phyloP scores from a whole-genome alignment of 192 early-diverging fungal genomes.

The Linnemannia exigua region DNA sequence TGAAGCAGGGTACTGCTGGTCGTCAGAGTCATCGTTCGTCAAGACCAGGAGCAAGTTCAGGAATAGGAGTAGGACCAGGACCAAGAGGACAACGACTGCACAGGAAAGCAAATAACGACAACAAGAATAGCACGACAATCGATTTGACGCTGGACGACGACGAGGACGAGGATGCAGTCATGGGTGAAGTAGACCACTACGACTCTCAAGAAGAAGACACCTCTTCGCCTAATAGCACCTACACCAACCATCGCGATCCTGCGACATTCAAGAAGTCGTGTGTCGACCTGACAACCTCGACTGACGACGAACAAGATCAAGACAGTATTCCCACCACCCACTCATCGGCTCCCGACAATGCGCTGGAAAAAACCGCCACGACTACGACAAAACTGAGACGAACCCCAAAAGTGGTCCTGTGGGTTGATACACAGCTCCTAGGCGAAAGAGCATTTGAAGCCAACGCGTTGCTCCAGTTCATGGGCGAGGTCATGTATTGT shows the following conservation, averaged over 20 bases:
- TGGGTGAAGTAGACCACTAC: neutral
- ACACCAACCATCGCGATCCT: neutral
- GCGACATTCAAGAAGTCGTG: neutral
- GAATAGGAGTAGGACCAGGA: neutral
- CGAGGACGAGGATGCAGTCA: neutral
- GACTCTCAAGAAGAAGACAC: neutral
- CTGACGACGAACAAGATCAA: slow-evolving; percentile 14
- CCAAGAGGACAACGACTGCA: no score
- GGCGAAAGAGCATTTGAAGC: neutral
- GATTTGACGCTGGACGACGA: slow-evolving; percentile 18
- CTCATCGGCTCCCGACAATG: no score
- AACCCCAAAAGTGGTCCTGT: slow-evolving; percentile 18
- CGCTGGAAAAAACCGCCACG: neutral
- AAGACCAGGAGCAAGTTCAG: neutral
- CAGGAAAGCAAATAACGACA: neutral
- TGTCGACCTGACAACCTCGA: slow-evolving; percentile 23
- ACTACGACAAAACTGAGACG: neutral
- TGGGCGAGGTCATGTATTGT: slow-evolving; percentile 22
- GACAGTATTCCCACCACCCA: neutral
- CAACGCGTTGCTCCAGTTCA: slow-evolving; percentile 20
- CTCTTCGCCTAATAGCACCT: neutral
- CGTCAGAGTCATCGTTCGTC: no score
- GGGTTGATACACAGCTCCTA: slow-evolving; percentile 29
- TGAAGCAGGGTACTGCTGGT: no score
- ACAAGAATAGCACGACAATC: neutral